Base-by-base conservation (phyloP, 2,329 filamentous ascomycete genomes). In the Neonectria faginata region DNA sequence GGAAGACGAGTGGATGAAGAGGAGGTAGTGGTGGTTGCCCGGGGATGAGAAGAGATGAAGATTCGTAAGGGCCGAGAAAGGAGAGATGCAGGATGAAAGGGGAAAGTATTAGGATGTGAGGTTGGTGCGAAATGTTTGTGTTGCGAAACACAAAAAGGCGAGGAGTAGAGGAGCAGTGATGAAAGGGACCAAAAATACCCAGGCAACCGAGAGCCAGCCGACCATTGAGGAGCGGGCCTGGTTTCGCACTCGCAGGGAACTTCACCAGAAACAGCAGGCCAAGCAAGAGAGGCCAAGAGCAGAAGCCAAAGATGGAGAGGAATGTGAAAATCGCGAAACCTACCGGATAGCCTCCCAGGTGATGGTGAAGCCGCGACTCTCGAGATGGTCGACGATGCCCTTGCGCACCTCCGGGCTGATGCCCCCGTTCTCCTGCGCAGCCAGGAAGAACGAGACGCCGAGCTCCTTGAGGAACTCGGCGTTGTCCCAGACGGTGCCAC, bases 291-390 rank as follows among this genome's bases (percentile, higher is more conserved):
- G 60, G 39, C 48, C 12, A 41, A 47, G 10, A 50, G 3, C n/a
- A 33, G 42, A 39, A 39, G 20, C 25, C 7, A n/a, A n/a, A 31
- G 2, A 39, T 22, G 60, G 27, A 55, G 47, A 67, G 41, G 52
- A 62, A 58, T n/a, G 57, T 36, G 25, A 57, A 44, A 45, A 59
- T 45, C 25, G 1, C 5, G 8, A 10, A 9, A 75, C 80, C 47
- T 77, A 84, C 83, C 83, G 81, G 54, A 84, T 76, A 1, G 74
- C 80, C 31, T 84, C 79, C 81, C 81, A 84, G 3, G 79, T 80
- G n/a, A 80, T 78, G 6, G 66, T 63, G 55, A 78, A 73, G 8
- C 80, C 77, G 6, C 67, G 68, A 12, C 66, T 45, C n/a, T 73
- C 67, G 59, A 83, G 73, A n/a, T 75, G 75, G 8, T 65, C 65